A percentile compares a stretch with the other conserved stretches of the same genome.
Evolutionary conservation across 2,329 filamentous ascomycete species (phyloP).

Genomic region (Aspergillus versicolor): DNA sequence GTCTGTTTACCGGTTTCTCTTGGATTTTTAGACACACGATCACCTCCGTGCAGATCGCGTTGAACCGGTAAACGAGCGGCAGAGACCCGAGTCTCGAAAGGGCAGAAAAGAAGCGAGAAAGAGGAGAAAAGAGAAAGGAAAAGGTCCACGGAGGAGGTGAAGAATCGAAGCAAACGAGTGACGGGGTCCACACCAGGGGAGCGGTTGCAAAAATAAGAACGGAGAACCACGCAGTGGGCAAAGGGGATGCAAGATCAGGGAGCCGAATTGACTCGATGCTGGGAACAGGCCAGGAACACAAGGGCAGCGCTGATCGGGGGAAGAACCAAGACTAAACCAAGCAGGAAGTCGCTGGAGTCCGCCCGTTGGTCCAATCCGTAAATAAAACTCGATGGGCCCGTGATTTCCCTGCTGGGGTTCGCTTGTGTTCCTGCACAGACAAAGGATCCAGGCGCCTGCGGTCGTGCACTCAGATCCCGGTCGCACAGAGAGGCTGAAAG

Average conservation of each 20-base stretch:
- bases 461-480: not conserved
- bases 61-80: slow-evolving; percentile 8
- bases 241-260: slow-evolving; percentile 8
- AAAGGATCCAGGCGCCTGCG: slow-evolving; percentile 3
- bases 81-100: not conserved
- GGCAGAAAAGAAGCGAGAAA: not conserved
- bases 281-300: not conserved
- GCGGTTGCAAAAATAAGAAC: not conserved
- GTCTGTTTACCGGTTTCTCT: not conserved
- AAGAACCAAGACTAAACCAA: slow-evolving; percentile 1
- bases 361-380: not conserved
- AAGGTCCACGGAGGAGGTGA: slow-evolving; percentile 8
- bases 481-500: not conserved
- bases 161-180: slow-evolving; percentile 15
- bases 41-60: slow-evolving; percentile 9
- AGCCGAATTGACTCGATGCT: not conserved
- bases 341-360: not conserved
- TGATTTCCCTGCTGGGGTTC: slow-evolving; percentile 6
- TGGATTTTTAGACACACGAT: too few species aligned
- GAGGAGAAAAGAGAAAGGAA: not conserved
- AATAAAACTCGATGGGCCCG: not conserved
- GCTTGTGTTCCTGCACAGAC: not conserved
- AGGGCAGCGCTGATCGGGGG: not conserved
- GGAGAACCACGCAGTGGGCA: slow-evolving; percentile 2
- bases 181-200: slow-evolving; percentile 6